These are phyloP conservation scores for Hypericum androsaemum DNA, from an alignment of 345 rosid genomes.

Conservation along the genomic window DNA sequence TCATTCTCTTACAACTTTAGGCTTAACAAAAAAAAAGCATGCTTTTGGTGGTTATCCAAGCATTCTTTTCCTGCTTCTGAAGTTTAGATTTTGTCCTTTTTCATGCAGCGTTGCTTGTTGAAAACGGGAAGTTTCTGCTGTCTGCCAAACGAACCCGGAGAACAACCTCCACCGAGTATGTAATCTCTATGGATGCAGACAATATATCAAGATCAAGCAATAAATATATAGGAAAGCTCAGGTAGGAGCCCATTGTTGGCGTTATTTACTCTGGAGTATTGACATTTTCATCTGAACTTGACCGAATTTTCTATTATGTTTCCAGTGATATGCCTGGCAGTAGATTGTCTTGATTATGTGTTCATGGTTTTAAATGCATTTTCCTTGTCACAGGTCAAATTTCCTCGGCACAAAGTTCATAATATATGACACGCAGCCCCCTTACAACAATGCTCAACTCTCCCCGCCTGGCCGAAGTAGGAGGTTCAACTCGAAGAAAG, in stretches of 20 bases:
- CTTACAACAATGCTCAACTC: conserved; percentile 10
- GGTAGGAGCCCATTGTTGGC: conserved; percentile 22
- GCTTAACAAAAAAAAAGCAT: no score
- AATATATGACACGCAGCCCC: conserved; percentile 13
- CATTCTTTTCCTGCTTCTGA: no score
- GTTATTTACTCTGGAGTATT: no score
- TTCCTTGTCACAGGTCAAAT: conserved; percentile 8
- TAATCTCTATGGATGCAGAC: conserved; percentile 62
- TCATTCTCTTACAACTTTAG: no score
- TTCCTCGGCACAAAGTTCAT: conserved; percentile 16
- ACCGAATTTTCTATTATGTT: no score
- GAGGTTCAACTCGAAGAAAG: conserved; percentile 14
- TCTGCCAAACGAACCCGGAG: conserved; percentile 58
- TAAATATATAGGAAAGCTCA: conserved; percentile 56
- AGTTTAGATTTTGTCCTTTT: no score
- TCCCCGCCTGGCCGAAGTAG: conserved; percentile 15
- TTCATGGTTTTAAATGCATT: neutral
- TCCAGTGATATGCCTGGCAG: no score
- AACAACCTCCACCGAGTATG: conserved; percentile 56
- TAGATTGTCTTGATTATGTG: neutral
- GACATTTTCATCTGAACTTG: no score
- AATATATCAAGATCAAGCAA: conserved; percentile 60
- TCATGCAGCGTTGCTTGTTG: conserved; percentile 41
- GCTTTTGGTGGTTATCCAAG: no score
- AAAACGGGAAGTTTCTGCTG: conserved; percentile 66